Evolutionary conservation across 1,284 basidiomycete genomes (phyloP).

Genomic region (Ceratobasidium sp.): DNA sequence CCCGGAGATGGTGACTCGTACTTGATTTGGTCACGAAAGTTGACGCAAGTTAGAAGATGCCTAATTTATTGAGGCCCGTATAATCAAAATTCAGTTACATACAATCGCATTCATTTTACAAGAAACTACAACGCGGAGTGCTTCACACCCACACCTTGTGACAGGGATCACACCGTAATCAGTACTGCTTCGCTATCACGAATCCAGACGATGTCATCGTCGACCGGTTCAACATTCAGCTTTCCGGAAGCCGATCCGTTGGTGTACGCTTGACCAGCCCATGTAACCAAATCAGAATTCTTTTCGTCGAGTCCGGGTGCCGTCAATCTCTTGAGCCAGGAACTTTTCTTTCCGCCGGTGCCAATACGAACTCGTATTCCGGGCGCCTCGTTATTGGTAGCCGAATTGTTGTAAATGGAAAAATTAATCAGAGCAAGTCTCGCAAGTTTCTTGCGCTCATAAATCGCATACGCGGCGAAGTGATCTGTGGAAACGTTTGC

Average conservation of each 20-base stretch:
- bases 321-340: slow-evolving; percentile 29
- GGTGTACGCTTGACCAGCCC: slow-evolving; percentile 39
- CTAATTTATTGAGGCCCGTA: no score
- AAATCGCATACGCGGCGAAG: slow-evolving; percentile 38
- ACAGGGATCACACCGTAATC: slow-evolving; percentile 22
- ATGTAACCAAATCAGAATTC: slow-evolving; percentile 26
- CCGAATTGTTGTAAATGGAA: slow-evolving; percentile 1
- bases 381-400: neutral
- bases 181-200: slow-evolving; percentile 38
- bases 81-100: no score
- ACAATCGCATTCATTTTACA: no score
- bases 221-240: slow-evolving; percentile 18
- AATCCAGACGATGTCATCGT: slow-evolving; percentile 1
- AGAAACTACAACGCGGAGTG: no score
- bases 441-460: slow-evolving; percentile 31
- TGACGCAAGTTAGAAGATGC: no score
- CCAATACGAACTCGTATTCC: slow-evolving; percentile 10
- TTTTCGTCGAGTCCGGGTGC: slow-evolving; percentile 28
- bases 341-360: neutral
- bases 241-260: slow-evolving; percentile 14
- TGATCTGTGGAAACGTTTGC: slow-evolving; percentile 13
- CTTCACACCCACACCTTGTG: neutral
- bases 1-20: no score
- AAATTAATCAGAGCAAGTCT: slow-evolving; percentile 39
- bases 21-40: no score